Percentiles rank a stretch among this genome's conserved stretches.
Evolutionary conservation across 2,329 filamentous ascomycete genomes (phyloP).

Genomic region (Talaromyces sp.): DNA sequence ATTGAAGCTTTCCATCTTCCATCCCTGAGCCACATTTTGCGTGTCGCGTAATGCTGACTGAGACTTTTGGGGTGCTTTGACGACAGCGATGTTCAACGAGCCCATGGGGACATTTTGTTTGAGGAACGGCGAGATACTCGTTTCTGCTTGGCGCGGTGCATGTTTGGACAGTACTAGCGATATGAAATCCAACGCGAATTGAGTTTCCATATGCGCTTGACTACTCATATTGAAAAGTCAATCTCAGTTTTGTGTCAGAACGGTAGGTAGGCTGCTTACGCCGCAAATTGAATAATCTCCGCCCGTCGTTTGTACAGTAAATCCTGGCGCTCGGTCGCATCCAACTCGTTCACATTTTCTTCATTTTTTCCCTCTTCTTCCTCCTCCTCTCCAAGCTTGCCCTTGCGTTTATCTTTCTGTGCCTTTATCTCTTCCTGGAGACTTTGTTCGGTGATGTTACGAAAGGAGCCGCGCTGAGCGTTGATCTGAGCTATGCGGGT

Average conservation of each 20-base stretch:
- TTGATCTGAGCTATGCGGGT: conserved; percentile 77
- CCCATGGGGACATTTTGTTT: conserved; percentile 68
- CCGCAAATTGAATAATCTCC: conserved; percentile 42
- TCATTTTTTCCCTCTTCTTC: conserved; percentile 41
- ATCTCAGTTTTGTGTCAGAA: not conserved
- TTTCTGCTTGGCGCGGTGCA: conserved; percentile 62
- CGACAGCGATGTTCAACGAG: conserved; percentile 63
- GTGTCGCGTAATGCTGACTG: conserved; percentile 52
- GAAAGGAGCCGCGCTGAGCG: conserved; percentile 72
- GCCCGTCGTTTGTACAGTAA: conserved; percentile 40
- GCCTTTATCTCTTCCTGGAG: conserved; percentile 63
- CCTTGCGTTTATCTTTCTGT: conserved; percentile 42
- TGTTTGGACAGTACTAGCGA: conserved; percentile 81
- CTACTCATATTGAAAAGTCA: conserved; percentile 23
- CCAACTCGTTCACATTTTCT: conserved; percentile 27
- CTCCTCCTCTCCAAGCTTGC: conserved; percentile 43
- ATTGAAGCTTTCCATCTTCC: conserved; percentile 72
- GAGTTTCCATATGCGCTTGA: conserved; percentile 43
- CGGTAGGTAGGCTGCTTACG: conserved; percentile 23
- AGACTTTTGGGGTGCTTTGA: conserved; percentile 57
- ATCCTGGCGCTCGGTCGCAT: conserved; percentile 36
- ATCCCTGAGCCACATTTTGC: conserved; percentile 57
- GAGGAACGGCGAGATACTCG: conserved; percentile 65
- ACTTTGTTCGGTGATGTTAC: conserved; percentile 67
- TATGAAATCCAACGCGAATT: conserved; percentile 72